Evolutionary conservation across 1,139 yeast genomes (phyloP).

Genomic region (Suhomyces bribrorum): DNA sequence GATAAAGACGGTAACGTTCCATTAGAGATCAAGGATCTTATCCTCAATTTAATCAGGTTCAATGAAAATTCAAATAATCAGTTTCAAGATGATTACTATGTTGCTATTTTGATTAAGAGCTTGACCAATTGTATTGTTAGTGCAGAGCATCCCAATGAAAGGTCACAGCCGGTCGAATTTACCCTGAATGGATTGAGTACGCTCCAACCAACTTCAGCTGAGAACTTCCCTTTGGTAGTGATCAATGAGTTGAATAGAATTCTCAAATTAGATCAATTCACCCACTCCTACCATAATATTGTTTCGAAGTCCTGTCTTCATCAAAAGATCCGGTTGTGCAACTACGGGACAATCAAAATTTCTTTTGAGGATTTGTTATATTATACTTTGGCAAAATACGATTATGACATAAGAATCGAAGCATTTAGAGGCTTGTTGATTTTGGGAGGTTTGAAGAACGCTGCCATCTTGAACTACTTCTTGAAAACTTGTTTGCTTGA

Average conservation of each 20-base stretch:
- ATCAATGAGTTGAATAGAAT: conserved; percentile 62
- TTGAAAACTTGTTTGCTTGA: conserved; percentile 61
- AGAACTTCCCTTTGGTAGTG: conserved; percentile 4
- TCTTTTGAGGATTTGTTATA: conserved; percentile 51
- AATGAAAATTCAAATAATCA: conserved; percentile 84
- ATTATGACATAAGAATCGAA: conserved; percentile 58
- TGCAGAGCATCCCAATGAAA: conserved; percentile 24
- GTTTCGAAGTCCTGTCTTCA: conserved; percentile 59
- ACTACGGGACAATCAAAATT: conserved; percentile 54
- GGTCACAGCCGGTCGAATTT: not conserved
- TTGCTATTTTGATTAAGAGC: conserved; percentile 58
- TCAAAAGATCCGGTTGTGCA: conserved; percentile 61
- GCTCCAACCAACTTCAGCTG: conserved; percentile 1
- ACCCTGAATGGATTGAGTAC: conserved; percentile 1
- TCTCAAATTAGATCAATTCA: conserved; percentile 82
- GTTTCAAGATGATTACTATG: conserved; percentile 72
- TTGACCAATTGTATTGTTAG: conserved; percentile 43
- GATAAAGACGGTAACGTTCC: conserved; percentile 73
- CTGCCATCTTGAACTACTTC: conserved; percentile 59
- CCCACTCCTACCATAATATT: conserved; percentile 68
- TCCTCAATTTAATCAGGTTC: conserved; percentile 73
- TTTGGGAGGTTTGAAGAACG: conserved; percentile 76
- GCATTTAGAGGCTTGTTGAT: conserved; percentile 72
- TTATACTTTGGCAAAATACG: conserved; percentile 52
- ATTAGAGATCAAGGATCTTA: conserved; percentile 54